These are phyloP conservation scores for Pogostemon cablin DNA, from an alignment of 257 asterid species.

Conservation along the genomic window DNA sequence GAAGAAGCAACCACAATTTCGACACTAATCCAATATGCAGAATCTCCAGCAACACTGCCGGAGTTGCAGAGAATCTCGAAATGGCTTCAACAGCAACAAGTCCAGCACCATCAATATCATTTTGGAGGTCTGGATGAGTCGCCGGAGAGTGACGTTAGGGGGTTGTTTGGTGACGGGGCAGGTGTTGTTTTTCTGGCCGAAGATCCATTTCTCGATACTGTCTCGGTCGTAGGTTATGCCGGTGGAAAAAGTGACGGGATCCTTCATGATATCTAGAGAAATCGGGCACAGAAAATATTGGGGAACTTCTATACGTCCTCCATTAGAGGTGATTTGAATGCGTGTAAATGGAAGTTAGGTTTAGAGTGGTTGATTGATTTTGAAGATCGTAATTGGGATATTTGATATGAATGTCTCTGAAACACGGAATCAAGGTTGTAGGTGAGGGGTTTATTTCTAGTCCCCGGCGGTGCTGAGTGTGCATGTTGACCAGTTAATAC, in stretches of 20 bases:
- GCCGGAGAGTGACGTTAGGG: conserved; percentile 80
- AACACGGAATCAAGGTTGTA: conserved; percentile 39
- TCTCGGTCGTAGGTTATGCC: conserved; percentile 88
- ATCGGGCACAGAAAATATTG: conserved; percentile 83
- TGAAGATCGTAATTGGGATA: conserved; percentile 22
- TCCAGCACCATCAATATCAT: conserved; percentile 52
- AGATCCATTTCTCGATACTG: conserved; percentile 77
- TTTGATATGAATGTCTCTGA: conserved; percentile 39
- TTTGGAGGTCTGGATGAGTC: conserved; percentile 75
- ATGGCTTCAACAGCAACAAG: conserved; percentile 54
- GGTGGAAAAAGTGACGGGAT: conserved; percentile 69
- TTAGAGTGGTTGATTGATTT: conserved; percentile 31
- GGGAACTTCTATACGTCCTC: conserved; percentile 73
- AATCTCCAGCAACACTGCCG: conserved; percentile 66
- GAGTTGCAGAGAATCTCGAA: conserved; percentile 57
- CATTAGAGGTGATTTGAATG: conserved; percentile 8
- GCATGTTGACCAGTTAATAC: too few relatives aligned
- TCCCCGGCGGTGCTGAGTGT: too few relatives aligned
- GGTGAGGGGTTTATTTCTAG: neutral
- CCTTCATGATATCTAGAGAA: conserved; percentile 76
- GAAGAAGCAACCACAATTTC: conserved; percentile 65
- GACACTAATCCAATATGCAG: conserved; percentile 69
- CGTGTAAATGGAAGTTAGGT: neutral
- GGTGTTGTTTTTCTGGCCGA: conserved; percentile 42
- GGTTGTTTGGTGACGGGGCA: conserved; percentile 76